Percentiles rank a stretch among this genome's conserved stretches.
These are phyloP conservation scores for Skeletonema grethae DNA, from an alignment of 108 stramenopile genomes.

Conservation along the genomic window DNA sequence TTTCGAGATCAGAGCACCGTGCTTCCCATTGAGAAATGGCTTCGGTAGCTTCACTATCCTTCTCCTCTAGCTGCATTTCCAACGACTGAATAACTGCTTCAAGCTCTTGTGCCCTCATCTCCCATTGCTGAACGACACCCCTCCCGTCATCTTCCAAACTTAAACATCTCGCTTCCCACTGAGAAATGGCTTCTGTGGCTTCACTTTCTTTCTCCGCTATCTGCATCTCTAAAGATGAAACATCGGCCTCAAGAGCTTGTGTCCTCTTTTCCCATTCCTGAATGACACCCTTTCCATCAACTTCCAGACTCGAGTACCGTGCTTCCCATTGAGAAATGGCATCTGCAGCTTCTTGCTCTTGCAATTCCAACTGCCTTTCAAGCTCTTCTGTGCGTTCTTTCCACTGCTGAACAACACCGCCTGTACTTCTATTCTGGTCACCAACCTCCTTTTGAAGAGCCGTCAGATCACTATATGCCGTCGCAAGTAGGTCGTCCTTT, in stretches of 20 bases:
- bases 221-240: conserved; percentile 44
- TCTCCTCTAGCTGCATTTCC: conserved; percentile 43
- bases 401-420: conserved; percentile 34
- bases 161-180: conserved; percentile 57
- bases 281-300: conserved; percentile 24
- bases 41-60: conserved; percentile 47
- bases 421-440: conserved; percentile 25
- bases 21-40: conserved; percentile 55
- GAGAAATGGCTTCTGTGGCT: conserved; percentile 45
- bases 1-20: conserved; percentile 27
- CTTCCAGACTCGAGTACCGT: conserved; percentile 45
- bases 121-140: conserved; percentile 37
- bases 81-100: conserved; percentile 45
- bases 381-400: conserved; percentile 34
- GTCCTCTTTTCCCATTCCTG: conserved; percentile 47
- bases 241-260: conserved; percentile 46
- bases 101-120: conserved; percentile 40
- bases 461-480: conserved; percentile 19
- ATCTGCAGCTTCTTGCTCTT: conserved; percentile 61
- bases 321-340: conserved; percentile 65
- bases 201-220: conserved; percentile 48
- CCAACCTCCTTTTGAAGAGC: conserved; percentile 15
- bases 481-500: conserved; percentile 21
- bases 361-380: conserved; percentile 49
- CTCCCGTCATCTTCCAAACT: conserved; percentile 32